Base-by-base conservation (phyloP, 495 filamentous ascomycete species). In the Penicillium chermesinum region DNA sequence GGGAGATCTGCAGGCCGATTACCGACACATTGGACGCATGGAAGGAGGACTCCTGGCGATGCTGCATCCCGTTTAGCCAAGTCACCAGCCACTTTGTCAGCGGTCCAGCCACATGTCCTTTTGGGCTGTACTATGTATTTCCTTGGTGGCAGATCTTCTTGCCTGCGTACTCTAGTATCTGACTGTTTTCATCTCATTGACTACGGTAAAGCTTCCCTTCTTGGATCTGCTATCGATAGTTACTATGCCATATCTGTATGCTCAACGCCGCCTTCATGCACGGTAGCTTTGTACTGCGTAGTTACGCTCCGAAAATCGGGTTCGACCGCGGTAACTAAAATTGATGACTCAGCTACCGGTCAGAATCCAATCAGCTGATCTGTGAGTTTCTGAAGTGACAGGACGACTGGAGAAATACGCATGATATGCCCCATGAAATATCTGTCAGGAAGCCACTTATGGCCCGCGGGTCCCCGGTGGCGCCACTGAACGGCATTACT, bases 91-190 rank as follows among this genome's bases (percentile, higher is more conserved):
- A 63, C 57, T 63, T 62, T 60, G 59, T 63, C 53, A 60, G 60
- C 60, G 48, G 48, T 61, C 60, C 57, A 63, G 60, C 60, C 60
- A 63, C 60, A 63, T 63, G 60, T 61, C 60, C 60, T 59, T 50
- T 46, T 20, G 14, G 2, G 22, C 17, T 44, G 7, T 16, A 34
- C 25, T 20, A 22, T 25, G 12, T 20, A 21, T 25, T 20, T 12
- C 15, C 17, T n/a, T 12, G 17, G 30, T 46, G 12, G 20, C 17
- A 44, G n/a, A n/a, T n/a, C n/a, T n/a, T n/a, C n/a, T n/a, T n/a
- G n/a, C n/a, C n/a, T n/a, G n/a, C 12, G 10, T 21, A 20, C 21
- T 22, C n/a, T 10, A 7, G 44, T 16, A 18, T 46, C 17, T 15
- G 9, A 33, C 35, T 14, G 15, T 38, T 37, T 27, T 46, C 10